Conservation (phyloP, 2,329 filamentous ascomycete species). For the Alternaria arborescens region DNA sequence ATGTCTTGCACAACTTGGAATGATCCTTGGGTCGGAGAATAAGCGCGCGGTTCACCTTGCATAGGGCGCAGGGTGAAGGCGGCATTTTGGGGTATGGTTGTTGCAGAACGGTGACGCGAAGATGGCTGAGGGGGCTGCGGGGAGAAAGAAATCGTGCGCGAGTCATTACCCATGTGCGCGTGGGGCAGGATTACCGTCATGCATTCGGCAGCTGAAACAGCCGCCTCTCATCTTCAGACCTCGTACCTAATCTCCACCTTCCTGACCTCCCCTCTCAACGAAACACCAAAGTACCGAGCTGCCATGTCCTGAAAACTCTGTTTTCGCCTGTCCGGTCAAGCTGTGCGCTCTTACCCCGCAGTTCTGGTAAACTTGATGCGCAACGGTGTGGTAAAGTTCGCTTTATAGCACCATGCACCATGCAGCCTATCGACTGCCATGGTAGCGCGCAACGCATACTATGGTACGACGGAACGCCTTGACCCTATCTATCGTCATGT, state of each 20-base stretch:
- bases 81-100: conserved; percentile 66
- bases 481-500: too few species aligned
- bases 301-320: background rate
- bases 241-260: background rate
- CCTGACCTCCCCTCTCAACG: background rate
- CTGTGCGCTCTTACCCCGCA: background rate
- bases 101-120: conserved; percentile 6
- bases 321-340: background rate
- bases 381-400: background rate
- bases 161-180: background rate
- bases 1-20: conserved; percentile 88
- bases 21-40: conserved; percentile 96
- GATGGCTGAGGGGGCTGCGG: background rate
- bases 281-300: background rate
- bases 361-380: background rate
- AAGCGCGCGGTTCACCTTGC: conserved; percentile 78
- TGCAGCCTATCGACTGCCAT: background rate
- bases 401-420: background rate
- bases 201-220: background rate
- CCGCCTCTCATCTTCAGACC: background rate
- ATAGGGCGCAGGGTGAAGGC: conserved; percentile 77
- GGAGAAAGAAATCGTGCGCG: background rate
- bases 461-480: too few species aligned
- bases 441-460: too few species aligned
- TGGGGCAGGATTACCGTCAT: background rate